Conservation (phyloP, 2,329 filamentous ascomycete species). For the Myotisia sp. region DNA sequence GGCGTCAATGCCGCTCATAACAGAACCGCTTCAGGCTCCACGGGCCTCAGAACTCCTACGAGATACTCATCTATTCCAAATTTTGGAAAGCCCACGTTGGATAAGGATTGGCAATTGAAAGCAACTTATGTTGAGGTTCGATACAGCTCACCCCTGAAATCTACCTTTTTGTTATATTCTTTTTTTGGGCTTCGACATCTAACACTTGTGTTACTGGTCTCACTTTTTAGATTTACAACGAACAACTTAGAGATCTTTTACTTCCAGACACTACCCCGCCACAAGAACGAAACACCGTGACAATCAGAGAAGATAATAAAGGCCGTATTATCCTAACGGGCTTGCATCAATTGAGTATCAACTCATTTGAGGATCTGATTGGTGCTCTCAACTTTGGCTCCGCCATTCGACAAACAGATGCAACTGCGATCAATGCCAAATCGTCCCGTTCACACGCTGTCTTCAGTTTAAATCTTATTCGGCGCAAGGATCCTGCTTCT, state of each 20-base stretch:
- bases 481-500: slow-evolving; percentile 50
- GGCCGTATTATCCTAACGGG: slow-evolving; percentile 90
- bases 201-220: background rate
- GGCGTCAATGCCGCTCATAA: slow-evolving; percentile 27
- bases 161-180: slow-evolving; percentile 1
- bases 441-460: slow-evolving; percentile 96
- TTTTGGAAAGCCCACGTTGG: slow-evolving; percentile 33
- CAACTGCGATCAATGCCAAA: slow-evolving; percentile 92
- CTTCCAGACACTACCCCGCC: slow-evolving; percentile 57
- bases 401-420: slow-evolving; percentile 86
- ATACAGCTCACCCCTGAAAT: background rate
- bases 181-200: slow-evolving; percentile 4
- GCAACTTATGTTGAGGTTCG: slow-evolving; percentile 70
- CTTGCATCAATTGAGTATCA: slow-evolving; percentile 72
- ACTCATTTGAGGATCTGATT: slow-evolving; percentile 81
- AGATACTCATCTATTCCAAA: slow-evolving; percentile 47
- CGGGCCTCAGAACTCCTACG: slow-evolving; percentile 61
- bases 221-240: slow-evolving; percentile 71
- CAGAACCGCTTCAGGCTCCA: slow-evolving; percentile 43
- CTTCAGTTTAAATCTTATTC: slow-evolving; percentile 80
- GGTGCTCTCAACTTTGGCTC: slow-evolving; percentile 85
- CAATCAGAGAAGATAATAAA: slow-evolving; percentile 85
- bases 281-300: slow-evolving; percentile 63
- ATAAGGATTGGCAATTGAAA: slow-evolving; percentile 79
- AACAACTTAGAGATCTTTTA: slow-evolving; percentile 80